Percentiles rank a stretch among this genome's conserved stretches.
Evolutionary conservation across 2,329 filamentous ascomycete genomes (phyloP).

Genomic region (Bisporella sp.): DNA sequence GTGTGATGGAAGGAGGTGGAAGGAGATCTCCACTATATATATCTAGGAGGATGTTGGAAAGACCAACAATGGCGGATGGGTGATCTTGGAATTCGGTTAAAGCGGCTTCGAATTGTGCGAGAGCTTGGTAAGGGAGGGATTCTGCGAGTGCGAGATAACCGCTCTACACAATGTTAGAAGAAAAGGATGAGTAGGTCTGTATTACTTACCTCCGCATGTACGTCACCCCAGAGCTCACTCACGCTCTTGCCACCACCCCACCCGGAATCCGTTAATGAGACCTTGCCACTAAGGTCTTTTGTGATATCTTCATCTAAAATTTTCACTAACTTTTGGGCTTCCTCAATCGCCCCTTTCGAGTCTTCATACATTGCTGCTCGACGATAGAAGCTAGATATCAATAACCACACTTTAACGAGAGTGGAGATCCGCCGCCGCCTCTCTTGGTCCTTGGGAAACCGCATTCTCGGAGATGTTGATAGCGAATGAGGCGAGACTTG

Average conservation of each 20-base stretch:
- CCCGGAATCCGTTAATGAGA: constrained; percentile 54
- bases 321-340: constrained; percentile 72
- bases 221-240: constrained; percentile 78
- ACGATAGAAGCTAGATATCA: constrained; percentile 82
- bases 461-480: constrained; percentile 20
- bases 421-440: constrained; percentile 43
- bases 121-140: constrained; percentile 54
- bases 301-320: constrained; percentile 61
- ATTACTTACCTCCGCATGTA: constrained; percentile 66
- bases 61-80: constrained; percentile 67
- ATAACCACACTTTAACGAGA: constrained; percentile 79
- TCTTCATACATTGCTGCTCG: constrained; percentile 76
- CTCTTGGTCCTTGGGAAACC: constrained; percentile 48
- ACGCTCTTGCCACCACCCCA: constrained; percentile 80
- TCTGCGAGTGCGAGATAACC: constrained; percentile 23
- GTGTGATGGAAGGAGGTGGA: constrained; percentile 42
- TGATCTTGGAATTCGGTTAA: constrained; percentile 77
- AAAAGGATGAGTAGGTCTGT: constrained; percentile 1
- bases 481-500: constrained; percentile 10
- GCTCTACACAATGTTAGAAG: constrained; percentile 26
- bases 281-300: constrained; percentile 54
- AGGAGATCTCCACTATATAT: constrained; percentile 67
- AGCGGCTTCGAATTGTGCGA: constrained; percentile 74
- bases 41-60: constrained; percentile 81
- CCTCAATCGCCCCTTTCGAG: constrained; percentile 68